Percentiles rank a stretch among this genome's conserved stretches.
Conservation (phyloP, 345 rosid species). For the Eucalyptus virginea region DNA sequence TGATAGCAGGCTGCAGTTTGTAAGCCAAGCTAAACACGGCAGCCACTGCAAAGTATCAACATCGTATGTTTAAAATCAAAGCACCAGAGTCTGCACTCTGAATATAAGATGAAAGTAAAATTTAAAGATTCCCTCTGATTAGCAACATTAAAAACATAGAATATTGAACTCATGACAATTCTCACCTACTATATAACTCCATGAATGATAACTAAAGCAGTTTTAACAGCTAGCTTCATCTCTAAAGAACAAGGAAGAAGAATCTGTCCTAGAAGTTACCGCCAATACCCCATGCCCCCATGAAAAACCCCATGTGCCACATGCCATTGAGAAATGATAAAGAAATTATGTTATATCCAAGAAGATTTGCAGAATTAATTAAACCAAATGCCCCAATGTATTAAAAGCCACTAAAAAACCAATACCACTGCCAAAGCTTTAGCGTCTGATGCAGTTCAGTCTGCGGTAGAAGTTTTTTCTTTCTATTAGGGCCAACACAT, state of each 20-base stretch:
- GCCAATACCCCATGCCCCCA: background rate
- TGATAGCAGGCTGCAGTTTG: slow-evolving; percentile 96
- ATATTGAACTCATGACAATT: background rate
- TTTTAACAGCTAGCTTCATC: background rate
- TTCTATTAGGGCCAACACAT: background rate
- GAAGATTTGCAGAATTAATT: background rate
- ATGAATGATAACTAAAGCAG: background rate
- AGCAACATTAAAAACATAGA: background rate
- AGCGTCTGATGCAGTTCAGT: background rate
- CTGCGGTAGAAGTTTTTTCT: background rate
- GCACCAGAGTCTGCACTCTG: background rate
- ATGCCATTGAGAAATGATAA: background rate
- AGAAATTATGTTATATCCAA: background rate
- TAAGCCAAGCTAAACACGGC: slow-evolving; percentile 92
- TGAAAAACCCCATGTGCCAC: background rate
- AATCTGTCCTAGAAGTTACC: background rate
- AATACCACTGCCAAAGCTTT: background rate
- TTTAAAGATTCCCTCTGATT: background rate
- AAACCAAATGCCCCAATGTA: background rate
- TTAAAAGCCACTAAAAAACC: background rate
- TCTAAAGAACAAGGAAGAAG: background rate
- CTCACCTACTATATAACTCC: background rate
- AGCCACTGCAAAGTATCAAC: slow-evolving; percentile 47
- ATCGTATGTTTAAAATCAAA: background rate
- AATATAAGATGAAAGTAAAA: background rate